These are phyloP conservation scores for Flammula alnicola DNA, from an alignment of 1,284 basidiomycete genomes.

Conservation along the genomic window DNA sequence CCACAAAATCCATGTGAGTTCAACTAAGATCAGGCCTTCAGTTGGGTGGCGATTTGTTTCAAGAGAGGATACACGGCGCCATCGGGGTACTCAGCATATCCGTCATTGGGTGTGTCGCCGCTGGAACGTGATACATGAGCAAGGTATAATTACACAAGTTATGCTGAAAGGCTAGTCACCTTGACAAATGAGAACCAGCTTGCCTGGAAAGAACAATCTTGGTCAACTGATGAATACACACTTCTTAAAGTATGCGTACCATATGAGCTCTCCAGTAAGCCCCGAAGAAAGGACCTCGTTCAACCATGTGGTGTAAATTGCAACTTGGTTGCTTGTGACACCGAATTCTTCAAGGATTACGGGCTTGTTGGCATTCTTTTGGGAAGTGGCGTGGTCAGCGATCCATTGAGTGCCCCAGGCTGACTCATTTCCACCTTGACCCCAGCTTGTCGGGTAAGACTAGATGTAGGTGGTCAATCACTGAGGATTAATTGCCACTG, in stretches of 20 bases:
- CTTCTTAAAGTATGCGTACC: slow-evolving; percentile 34
- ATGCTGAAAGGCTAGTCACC: slow-evolving; percentile 24
- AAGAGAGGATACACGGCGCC: slow-evolving; percentile 40
- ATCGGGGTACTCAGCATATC: slow-evolving; percentile 49
- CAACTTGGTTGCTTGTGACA: slow-evolving; percentile 46
- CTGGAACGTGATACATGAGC: slow-evolving; percentile 27
- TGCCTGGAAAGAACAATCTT: slow-evolving; percentile 33
- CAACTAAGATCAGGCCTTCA: no score
- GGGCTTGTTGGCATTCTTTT: slow-evolving; percentile 52
- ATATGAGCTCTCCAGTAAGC: slow-evolving; percentile 64
- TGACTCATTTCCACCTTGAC: slow-evolving; percentile 46
- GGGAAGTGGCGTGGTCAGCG: slow-evolving; percentile 54
- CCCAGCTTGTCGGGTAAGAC: slow-evolving; percentile 56
- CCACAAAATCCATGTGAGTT: no score
- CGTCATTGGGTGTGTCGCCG: slow-evolving; percentile 49
- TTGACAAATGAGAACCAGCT: slow-evolving; percentile 45
- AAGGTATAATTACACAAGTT: slow-evolving; percentile 1
- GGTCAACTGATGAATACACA: not conserved
- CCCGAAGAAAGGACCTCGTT: slow-evolving; percentile 53
- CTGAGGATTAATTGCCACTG: not conserved
- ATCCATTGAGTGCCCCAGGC: slow-evolving; percentile 59
- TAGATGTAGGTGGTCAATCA: slow-evolving; percentile 22
- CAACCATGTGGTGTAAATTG: slow-evolving; percentile 57
- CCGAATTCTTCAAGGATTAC: slow-evolving; percentile 62
- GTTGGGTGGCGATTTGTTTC: no score